These are phyloP conservation scores for Triticum turgidum DNA, from an alignment of 176 grass and related monocot genomes.

Conservation along the genomic window DNA sequence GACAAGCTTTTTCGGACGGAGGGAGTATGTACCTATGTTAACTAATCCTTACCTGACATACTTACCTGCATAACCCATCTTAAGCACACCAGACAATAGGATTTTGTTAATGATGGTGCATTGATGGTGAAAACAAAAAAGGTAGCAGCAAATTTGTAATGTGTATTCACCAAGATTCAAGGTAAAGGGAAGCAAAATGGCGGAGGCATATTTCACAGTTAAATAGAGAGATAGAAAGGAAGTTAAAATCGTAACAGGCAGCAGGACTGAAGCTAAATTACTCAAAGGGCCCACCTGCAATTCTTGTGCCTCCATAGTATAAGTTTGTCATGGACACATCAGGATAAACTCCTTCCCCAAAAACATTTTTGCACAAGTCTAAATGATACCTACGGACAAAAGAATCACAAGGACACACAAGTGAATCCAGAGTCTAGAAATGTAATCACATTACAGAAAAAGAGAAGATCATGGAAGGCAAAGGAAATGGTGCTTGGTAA, in stretches of 20 bases:
- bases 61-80: neutral
- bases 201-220: neutral
- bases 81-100: neutral
- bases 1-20: no score
- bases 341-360: slow-evolving; percentile 90
- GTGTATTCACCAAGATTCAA: slow-evolving; percentile 14
- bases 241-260: neutral
- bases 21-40: neutral
- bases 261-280: neutral
- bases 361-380: slow-evolving; percentile 89
- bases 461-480: neutral
- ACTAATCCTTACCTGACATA: slow-evolving; percentile 5
- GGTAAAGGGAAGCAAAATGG: slow-evolving; percentile 14
- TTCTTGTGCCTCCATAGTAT: slow-evolving; percentile 88
- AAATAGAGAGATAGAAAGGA: neutral
- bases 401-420: neutral
- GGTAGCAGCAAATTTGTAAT: neutral
- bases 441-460: neutral
- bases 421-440: slow-evolving; percentile 12
- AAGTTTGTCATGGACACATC: slow-evolving; percentile 93
- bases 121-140: neutral
- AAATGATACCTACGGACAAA: slow-evolving; percentile 82
- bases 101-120: slow-evolving; percentile 11
- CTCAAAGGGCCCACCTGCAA: slow-evolving; percentile 54
- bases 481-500: slow-evolving; percentile 10